Base-by-base conservation (phyloP, 495 filamentous ascomycete genomes). In the Aspergillus egyptiacus region DNA sequence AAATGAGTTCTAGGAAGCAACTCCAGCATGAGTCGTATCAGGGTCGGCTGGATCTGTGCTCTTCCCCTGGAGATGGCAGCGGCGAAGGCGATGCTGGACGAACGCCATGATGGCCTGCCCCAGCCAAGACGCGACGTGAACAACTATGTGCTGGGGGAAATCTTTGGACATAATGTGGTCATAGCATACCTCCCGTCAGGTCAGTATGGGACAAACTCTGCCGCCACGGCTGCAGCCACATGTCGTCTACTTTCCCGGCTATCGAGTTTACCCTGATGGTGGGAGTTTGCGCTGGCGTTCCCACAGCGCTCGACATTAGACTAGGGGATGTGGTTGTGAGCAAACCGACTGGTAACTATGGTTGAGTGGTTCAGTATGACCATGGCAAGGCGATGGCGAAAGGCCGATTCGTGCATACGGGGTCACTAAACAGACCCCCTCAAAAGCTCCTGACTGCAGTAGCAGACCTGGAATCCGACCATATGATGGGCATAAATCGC, bases 241-340 rank as follows among this genome's bases (percentile, higher is more conserved):
- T 67, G 55, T 46, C 28, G 9, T 44, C 40, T 0, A 67, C 52
- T 6, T 69, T 65, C 34, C 36, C 42, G 1, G 23, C 36, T 3
- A 44, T 71, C 15, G 42, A 51, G 15, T 59, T 63, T 39, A 50
- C 31, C 0, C 23, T 71, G 23, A 55, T 69, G 55, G 64, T 69
- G 1, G 67, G 66, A 14, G 63, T 71, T 38, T 66, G 66, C 4
- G 66, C 60, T 0, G 66, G 67, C 0, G 58, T 64, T 1, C 67
- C 67, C 11, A 25, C 24, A 17, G 39, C 28, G 19, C 31, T 50
- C 11, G 60, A 66, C 55, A 62, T 70, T 17, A 54, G 65, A 6
- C 58, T 72, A 0, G 67, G 68, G 1, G 63, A 69, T 58, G 53
- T 72, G 2, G 65, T 70, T 2, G 62, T 70, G 14, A 68, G 67